Base-by-base conservation (phyloP, 2,329 filamentous ascomycete genomes). In the Aschersonia sp. region DNA sequence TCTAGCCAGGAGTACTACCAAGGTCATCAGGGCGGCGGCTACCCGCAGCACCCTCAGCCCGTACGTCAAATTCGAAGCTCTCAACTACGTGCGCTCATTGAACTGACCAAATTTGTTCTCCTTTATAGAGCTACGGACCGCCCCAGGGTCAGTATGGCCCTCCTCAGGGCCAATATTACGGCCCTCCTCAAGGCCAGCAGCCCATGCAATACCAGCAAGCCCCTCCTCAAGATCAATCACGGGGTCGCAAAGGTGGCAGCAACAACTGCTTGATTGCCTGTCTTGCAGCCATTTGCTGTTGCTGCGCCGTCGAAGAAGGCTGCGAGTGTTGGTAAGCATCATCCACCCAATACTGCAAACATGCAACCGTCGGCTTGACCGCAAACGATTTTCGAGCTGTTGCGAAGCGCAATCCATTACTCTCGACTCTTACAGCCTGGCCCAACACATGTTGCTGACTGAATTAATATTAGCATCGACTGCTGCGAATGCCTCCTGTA, bases 241-340 rank as follows among this genome's bases (percentile, higher is more conserved):
- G 56, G 46, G 53, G 57, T 51, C 51, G 55, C 52, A 59, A 58
- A 50, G 49, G 49, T 45, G 63, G 64, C 49, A 60, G 64, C 46
- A 63, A 65, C 49, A 66, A 63, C 54, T 74, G 71, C 54, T 56
- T 73, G 46, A 63, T 65, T 42, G 68, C 63, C 49, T 73, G 70
- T 62, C 59, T 75, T 44, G 70, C 71, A 7, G 62, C 65, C 12
- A 55, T 75, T 47, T 74, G 70, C 61, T 73, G 68, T 59, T 75
- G 71, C 59, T 74, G 69, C 52, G 66, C 69, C 47, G 62, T 66
- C 42, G 71, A 74, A 48, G 71, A 73, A 53, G 65, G 63, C 32
- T 74, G 71, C 58, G 71, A 75, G 55, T 69, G 67, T 53, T 74
- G 71, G 67, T 66, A 63, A 37, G 33, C 8, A 12, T 37, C 8